Evolutionary conservation across 371 early-diverging fungal genomes (phyloP).

Genomic region (Blakeslea trispora): DNA sequence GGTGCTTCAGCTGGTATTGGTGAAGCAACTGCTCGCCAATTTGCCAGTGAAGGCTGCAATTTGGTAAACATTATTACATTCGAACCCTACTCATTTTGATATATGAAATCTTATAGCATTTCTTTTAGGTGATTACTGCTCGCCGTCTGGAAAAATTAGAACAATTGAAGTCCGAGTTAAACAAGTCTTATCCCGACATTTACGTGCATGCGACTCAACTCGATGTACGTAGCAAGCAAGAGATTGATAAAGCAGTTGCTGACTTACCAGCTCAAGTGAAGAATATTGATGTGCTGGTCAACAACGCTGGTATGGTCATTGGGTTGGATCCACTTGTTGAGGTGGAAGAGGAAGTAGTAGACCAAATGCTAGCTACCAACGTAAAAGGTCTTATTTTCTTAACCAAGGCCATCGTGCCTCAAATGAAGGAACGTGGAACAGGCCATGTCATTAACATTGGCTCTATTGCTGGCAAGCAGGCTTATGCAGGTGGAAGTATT

Average conservation of each 20-base stretch:
- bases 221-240: conserved; percentile 71
- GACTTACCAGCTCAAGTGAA: conserved; percentile 58
- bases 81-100: not conserved
- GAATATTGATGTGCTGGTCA: conserved; percentile 76
- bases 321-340: conserved; percentile 79
- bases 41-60: conserved; percentile 81
- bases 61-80: conserved; percentile 50
- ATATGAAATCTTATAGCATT: too few species aligned
- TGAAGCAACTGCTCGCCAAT: conserved; percentile 81
- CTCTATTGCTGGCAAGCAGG: conserved; percentile 78
- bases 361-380: conserved; percentile 89
- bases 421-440: conserved; percentile 72
- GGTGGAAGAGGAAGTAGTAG: conserved; percentile 64
- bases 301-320: conserved; percentile 76
- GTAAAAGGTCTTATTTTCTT: conserved; percentile 83
- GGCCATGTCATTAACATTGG: conserved; percentile 92
- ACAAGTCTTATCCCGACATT: conserved; percentile 52
- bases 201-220: conserved; percentile 65
- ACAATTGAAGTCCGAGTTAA: conserved; percentile 54
- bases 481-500: conserved; percentile 78
- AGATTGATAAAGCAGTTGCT: conserved; percentile 59
- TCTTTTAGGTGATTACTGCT: conserved; percentile 69
- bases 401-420: conserved; percentile 83
- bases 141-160: conserved; percentile 76
- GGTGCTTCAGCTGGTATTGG: conserved; percentile 93